These are phyloP conservation scores for Iberis pinnata DNA, from an alignment of 345 rosid species.

Conservation along the genomic window DNA sequence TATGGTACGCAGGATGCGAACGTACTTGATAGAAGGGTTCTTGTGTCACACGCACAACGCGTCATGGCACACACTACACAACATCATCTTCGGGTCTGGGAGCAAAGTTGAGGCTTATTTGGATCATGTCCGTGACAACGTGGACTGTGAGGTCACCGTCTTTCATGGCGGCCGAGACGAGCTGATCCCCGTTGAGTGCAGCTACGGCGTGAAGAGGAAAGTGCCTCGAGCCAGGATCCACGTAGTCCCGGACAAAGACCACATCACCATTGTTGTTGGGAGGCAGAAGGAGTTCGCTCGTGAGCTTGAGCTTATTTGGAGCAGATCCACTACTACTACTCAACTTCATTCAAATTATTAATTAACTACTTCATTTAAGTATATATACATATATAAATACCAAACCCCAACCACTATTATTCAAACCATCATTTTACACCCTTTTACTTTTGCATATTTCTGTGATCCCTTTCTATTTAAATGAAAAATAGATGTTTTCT, in stretches of 20 bases:
- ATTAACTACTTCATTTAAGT: slow-evolving; percentile 13
- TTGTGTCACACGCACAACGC: slow-evolving; percentile 90
- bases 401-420: slow-evolving; percentile 13
- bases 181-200: slow-evolving; percentile 83
- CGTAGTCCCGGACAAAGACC: slow-evolving; percentile 72
- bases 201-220: slow-evolving; percentile 51
- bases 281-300: slow-evolving; percentile 75
- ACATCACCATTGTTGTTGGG: slow-evolving; percentile 84
- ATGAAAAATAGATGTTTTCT: neutral
- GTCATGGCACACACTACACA: slow-evolving; percentile 97
- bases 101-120: slow-evolving; percentile 72
- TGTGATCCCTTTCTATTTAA: neutral
- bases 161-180: slow-evolving; percentile 80
- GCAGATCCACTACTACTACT: slow-evolving; percentile 26
- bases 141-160: slow-evolving; percentile 63
- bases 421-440: slow-evolving; percentile 21
- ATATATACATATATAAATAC: slow-evolving; percentile 20
- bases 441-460: slow-evolving; percentile 1
- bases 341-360: slow-evolving; percentile 13
- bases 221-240: slow-evolving; percentile 70
- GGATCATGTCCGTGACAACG: slow-evolving; percentile 49
- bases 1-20: slow-evolving; percentile 53
- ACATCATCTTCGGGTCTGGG: slow-evolving; percentile 82
- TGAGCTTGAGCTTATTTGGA: slow-evolving; percentile 83
- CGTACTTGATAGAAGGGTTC: slow-evolving; percentile 85